Conservation (phyloP, 805 yeast genomes). For the Suhomyces tanzawaensis region DNA sequence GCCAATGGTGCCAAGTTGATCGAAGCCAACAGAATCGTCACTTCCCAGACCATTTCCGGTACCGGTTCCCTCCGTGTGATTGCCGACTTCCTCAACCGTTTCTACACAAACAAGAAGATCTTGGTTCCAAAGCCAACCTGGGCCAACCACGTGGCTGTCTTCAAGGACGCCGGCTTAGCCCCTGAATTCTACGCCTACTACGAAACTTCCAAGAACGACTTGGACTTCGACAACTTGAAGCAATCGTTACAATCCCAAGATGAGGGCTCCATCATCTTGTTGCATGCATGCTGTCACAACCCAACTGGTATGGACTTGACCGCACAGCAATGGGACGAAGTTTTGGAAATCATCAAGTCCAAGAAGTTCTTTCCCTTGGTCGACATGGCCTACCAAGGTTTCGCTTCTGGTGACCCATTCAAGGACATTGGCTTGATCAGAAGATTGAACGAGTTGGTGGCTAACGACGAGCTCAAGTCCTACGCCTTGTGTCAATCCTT, state of each 20-base stretch:
- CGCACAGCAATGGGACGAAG: slow-evolving; percentile 73
- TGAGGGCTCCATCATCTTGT: slow-evolving; percentile 61
- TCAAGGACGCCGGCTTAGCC: slow-evolving; percentile 67
- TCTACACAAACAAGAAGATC: slow-evolving; percentile 54
- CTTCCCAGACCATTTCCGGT: slow-evolving; percentile 89
- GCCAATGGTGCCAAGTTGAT: slow-evolving; percentile 54
- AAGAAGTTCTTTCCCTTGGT: slow-evolving; percentile 73
- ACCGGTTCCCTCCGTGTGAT: slow-evolving; percentile 91
- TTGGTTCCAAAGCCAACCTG: slow-evolving; percentile 87
- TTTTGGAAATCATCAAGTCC: slow-evolving; percentile 58
- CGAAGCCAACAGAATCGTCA: slow-evolving; percentile 63
- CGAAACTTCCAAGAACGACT: slow-evolving; percentile 55
- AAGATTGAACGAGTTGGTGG: slow-evolving; percentile 47
- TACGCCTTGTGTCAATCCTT: slow-evolving; percentile 52
- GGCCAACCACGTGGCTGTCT: slow-evolving; percentile 88
- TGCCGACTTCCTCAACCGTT: slow-evolving; percentile 68
- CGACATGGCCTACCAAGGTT: slow-evolving; percentile 96
- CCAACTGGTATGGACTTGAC: slow-evolving; percentile 96
- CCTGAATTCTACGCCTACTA: slow-evolving; percentile 70
- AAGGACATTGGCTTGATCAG: slow-evolving; percentile 57
- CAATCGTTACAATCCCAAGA: slow-evolving; percentile 54
- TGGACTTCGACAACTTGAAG: slow-evolving; percentile 65
- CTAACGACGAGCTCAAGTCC: slow-evolving; percentile 48
- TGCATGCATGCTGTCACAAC: slow-evolving; percentile 96
- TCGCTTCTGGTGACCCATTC: slow-evolving; percentile 80